phyloP scores from a whole-genome alignment of 345 rosid genomes.

The Populus ilicifolia region DNA sequence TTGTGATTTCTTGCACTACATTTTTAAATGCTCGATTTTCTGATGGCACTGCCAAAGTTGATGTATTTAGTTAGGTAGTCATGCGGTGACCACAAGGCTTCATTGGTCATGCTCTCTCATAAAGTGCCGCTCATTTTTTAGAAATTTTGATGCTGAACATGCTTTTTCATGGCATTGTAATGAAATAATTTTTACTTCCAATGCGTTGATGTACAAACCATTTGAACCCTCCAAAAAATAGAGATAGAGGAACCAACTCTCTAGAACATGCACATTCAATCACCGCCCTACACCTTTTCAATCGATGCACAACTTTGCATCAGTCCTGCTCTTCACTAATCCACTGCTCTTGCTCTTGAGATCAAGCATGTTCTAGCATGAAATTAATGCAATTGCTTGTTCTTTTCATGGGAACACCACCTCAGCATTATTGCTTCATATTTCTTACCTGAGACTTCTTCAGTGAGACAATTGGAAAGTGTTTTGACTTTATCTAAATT shows the following conservation, averaged over 20 bases:
- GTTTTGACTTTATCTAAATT: neutral
- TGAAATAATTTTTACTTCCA: neutral
- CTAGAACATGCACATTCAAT: neutral
- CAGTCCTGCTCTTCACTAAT: neutral
- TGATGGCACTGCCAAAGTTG: neutral
- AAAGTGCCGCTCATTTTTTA: neutral
- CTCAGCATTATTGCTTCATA: slow-evolving; percentile 5
- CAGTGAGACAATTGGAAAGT: slow-evolving; percentile 16
- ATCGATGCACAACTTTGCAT: neutral
- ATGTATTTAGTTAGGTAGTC: neutral
- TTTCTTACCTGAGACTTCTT: slow-evolving; percentile 1
- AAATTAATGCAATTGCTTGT: slow-evolving; percentile 17
- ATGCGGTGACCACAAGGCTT: neutral
- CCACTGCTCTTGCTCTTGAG: neutral
- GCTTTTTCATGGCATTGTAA: neutral
- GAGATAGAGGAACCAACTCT: neutral
- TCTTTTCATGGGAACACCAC: slow-evolving; percentile 14
- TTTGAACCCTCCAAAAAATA: neutral
- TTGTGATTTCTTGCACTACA: neutral
- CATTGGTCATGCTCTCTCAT: neutral
- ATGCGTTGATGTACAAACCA: neutral
- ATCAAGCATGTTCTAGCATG: neutral
- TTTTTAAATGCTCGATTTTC: neutral
- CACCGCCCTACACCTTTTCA: neutral
- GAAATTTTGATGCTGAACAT: neutral